Base-by-base conservation (phyloP, 2,329 filamentous ascomycete genomes). In the Pestalotiopsis sp. region DNA sequence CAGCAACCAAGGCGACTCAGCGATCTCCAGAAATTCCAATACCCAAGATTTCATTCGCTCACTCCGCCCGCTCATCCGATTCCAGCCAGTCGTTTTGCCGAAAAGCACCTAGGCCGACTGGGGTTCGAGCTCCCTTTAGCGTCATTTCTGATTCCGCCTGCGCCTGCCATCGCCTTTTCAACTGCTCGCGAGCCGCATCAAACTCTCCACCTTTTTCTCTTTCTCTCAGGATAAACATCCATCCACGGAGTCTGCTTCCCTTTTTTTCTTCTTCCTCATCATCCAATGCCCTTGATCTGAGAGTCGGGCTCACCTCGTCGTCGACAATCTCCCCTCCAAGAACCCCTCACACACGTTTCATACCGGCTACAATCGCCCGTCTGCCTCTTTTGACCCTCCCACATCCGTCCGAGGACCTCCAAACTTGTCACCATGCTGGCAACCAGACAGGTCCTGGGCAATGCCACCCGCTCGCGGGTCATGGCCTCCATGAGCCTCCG, bases 401-500 rank as follows among this genome's bases (percentile, higher is more conserved):
- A 69, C 70, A 72, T 17, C 20, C 58, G 65, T 69, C 72, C 74
- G 71, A 70, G 77, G 77, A 76, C 74, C 69, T 72, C 70, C 70
- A 71, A 73, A 72, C 72, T 69, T 69, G 72, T 78, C 83, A 89
- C 77, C 80, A 92, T 92, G 90, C 85, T 93, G 85, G 90, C 89
- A 78, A 89, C 90, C 80, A 87, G 90, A 86, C 90, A 91, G 85
- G 84, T 91, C 82, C 85, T 91, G 85, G 89, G 89, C 86, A 82
- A 80, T 77, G 80, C 88, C 76, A 87, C 89, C 86, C 89, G 90
- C 78, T 84, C 84, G 80, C 77, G 84, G 71, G 80, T 80, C 75
- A 80, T 84, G 77, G 83, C 84, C 82, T 83, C 90, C 87, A 82
- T 91, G 78, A 84, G 88, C 80, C 81, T 90, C 78, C 88, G 90